These are phyloP conservation scores for Geotrichum phurueaensis DNA, from an alignment of 1,139 yeast species.

Conservation along the genomic window DNA sequence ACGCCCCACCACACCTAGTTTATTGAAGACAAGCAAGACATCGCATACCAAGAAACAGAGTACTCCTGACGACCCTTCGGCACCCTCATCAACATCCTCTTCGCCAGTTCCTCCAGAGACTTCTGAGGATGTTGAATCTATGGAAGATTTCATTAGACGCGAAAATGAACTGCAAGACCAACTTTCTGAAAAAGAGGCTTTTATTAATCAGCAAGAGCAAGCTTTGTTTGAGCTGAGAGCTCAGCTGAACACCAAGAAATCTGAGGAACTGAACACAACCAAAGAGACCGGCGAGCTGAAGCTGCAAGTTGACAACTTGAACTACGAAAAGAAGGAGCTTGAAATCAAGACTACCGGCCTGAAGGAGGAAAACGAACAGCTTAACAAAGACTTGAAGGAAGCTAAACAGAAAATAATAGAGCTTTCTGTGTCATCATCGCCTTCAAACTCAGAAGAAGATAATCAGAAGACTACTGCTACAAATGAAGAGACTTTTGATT, in stretches of 20 bases:
- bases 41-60: not conserved
- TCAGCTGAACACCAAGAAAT: slow-evolving; percentile 3
- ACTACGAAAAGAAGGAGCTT: slow-evolving; percentile 32
- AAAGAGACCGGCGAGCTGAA: slow-evolving; percentile 21
- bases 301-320: slow-evolving; percentile 28
- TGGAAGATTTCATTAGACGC: slow-evolving; percentile 31
- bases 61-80: not conserved
- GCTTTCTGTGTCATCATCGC: not conserved
- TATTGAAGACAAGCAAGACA: not conserved
- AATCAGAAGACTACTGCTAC: not conserved
- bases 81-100: not conserved
- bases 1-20: slow-evolving; percentile 16
- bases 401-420: slow-evolving; percentile 16
- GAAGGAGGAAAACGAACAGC: slow-evolving; percentile 28
- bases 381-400: slow-evolving; percentile 26
- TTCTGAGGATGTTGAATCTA: slow-evolving; percentile 8
- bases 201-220: slow-evolving; percentile 27
- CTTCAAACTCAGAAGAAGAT: not conserved
- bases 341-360: slow-evolving; percentile 28
- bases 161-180: slow-evolving; percentile 37
- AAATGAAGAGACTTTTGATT: not conserved
- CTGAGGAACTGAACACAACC: not conserved
- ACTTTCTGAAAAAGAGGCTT: slow-evolving; percentile 31
- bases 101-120: not conserved
- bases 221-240: slow-evolving; percentile 11